Evolutionary conservation across 2,329 filamentous ascomycete genomes (phyloP), one percentile per base, ranked within the genome.

Genomic region (Hymenoscyphus infarciens): DNA sequence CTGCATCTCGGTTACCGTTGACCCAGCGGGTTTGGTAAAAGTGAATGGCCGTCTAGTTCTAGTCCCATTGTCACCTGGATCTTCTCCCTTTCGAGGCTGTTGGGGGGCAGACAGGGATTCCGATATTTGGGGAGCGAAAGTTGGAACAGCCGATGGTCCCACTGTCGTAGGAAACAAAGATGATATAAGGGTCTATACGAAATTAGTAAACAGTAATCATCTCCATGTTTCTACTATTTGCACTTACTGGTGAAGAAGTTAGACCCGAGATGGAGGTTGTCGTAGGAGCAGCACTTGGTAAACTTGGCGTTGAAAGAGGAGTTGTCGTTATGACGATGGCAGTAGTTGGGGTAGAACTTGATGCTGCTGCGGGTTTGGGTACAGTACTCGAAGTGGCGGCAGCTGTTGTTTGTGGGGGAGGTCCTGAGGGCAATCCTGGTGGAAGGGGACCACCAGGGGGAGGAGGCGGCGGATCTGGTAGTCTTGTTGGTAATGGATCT

Each of bases 141-240:
- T 19, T 15, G 38, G 29, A 38, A 39, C n/a, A 7, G 55, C n/a
- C n/a, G 11, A n/a, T 45, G 39, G 52, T 53, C 58, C 52, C 31
- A 63, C 38, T 31, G 59, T 63, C 13, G 64, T 62, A 25, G 63
- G 49, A 38, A 64, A 62, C 29, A 67, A 54, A 8, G 66, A 27
- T 16, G 61, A 31, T 33, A 39, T 25, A 22, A 22, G 10, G n/a
- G 42, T 49, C 42, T 49, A 11, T 22, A 3, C 19, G n/a, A 22
- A 11, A 13, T 52, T 52, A 52, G 45, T 22, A 25, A 52, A 49
- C 11, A 15, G 35, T 15, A 38, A 38, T 38, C 13, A 38, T 13
- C 5, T 52, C 19, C 4, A 25, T 3, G 19, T 52, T 22, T 25
- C 19, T 25, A 10, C 11, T 52, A 42, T 42, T 42, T n/a, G 1